These are phyloP conservation scores for Neurospora pannonica DNA, from an alignment of 495 filamentous ascomycete genomes.

Conservation along the genomic window DNA sequence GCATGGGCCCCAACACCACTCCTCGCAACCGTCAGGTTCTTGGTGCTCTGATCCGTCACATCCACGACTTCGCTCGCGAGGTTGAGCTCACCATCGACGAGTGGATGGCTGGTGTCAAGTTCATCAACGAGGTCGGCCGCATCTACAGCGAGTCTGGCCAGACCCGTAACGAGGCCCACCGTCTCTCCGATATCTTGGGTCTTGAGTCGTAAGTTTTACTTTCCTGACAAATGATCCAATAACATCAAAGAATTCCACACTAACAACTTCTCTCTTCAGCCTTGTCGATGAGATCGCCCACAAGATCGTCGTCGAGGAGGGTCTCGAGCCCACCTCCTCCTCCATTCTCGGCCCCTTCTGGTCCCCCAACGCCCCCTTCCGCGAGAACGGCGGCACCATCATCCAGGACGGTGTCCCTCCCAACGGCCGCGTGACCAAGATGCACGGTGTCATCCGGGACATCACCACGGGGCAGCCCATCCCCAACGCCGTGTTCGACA, in stretches of 20 bases:
- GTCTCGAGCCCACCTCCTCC: slow-evolving; percentile 64
- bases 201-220: slow-evolving; percentile 61
- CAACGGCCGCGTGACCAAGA: slow-evolving; percentile 55
- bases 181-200: slow-evolving; percentile 69
- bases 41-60: slow-evolving; percentile 57
- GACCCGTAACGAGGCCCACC: slow-evolving; percentile 64
- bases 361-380: slow-evolving; percentile 75
- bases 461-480: slow-evolving; percentile 64
- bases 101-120: slow-evolving; percentile 70
- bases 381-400: slow-evolving; percentile 57
- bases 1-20: slow-evolving; percentile 65
- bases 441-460: slow-evolving; percentile 69
- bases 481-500: slow-evolving; percentile 62
- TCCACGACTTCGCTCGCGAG: slow-evolving; percentile 79
- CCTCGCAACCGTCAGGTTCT: slow-evolving; percentile 59
- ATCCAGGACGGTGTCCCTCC: slow-evolving; percentile 54
- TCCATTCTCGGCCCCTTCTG: slow-evolving; percentile 84
- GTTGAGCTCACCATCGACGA: slow-evolving; percentile 71
- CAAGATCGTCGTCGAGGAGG: slow-evolving; percentile 63
- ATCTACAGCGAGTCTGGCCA: slow-evolving; percentile 48
- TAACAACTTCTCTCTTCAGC: slow-evolving; percentile 24
- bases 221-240: background rate
- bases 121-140: slow-evolving; percentile 42
- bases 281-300: slow-evolving; percentile 80
- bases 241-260: background rate